Base-by-base conservation (phyloP, 1,284 basidiomycete species). In the Laetiporus sulphureus region DNA sequence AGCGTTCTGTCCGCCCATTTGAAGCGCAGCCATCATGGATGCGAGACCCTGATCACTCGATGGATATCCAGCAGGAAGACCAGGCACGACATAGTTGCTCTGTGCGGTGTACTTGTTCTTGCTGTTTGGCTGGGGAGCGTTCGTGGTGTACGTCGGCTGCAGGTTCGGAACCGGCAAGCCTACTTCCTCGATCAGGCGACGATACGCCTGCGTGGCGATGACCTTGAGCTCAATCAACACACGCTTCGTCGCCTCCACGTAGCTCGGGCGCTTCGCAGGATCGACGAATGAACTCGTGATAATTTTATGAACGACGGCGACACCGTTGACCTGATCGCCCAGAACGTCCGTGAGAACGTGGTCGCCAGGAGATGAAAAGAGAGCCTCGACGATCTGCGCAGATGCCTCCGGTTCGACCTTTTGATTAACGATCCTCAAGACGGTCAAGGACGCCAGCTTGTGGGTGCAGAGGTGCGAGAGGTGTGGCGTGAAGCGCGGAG, bases 391-490 rank as follows among this genome's bases (percentile, higher is more conserved):
- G 38, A 94, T 83, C 54, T 87, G 80, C 42, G 69, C 76, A 10
- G 91, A 93, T 20, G 87, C 88, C 35, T 84, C 78, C 0, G 84
- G 82, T 60, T 94, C 91, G 24, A 83, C 81, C 64, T 91, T 92
- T 63, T 95, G 91, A 57, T 94, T 93, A 58, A 94, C 83, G 53
- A 94, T 88, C 53, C 94, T 77, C 49, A 98, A 72, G 27, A 99
- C 91, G 0, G 94, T 96, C 51, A 93, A 73, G 1, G 91, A 95
- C 0, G 96, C 95, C 47, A 99, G 67, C 68, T 99, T 99, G 72
- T 99, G 96, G 1, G 94, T 97, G 69, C 94, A 97, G 44, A 99
- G 73, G 61, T 97, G 93, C 2, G 91, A 91, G 27, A 99, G 75
- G 61, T 99, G 94, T 30, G 96, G 92, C 0, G 91, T 91, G 61